Evolutionary conservation across 1,284 basidiomycete species (phyloP).

Genomic region (Moesziomyces sp.): DNA sequence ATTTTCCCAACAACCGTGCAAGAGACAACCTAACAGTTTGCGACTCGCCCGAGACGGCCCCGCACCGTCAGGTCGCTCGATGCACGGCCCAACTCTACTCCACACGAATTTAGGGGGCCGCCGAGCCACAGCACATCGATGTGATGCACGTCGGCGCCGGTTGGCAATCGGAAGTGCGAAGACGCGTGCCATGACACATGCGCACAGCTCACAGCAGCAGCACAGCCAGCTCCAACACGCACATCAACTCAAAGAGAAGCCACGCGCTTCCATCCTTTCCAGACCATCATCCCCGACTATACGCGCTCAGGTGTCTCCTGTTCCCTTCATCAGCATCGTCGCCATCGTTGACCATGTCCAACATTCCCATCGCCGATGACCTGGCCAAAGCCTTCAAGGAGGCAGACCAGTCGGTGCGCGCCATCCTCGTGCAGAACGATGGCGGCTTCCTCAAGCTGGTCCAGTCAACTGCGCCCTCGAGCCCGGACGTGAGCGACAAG

Average conservation of each 20-base stretch:
- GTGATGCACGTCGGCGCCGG: too few species aligned
- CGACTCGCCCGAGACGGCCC: background rate
- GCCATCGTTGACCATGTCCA: constrained; percentile 24
- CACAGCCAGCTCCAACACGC: background rate
- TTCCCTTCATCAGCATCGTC: background rate
- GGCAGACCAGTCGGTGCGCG: constrained; percentile 37
- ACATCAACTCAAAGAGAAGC: background rate
- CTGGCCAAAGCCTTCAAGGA: constrained; percentile 31
- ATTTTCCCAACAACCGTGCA: too few species aligned
- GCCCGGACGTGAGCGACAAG: constrained; percentile 36
- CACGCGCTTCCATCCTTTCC: background rate
- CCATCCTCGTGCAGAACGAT: constrained; percentile 56
- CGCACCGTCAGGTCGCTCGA: background rate
- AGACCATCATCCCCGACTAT: background rate
- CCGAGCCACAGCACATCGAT: background rate
- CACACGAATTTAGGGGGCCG: constrained; percentile 1
- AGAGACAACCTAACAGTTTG: background rate
- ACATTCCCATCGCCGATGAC: constrained; percentile 47
- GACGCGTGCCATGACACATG: background rate
- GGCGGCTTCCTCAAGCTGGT: constrained; percentile 49
- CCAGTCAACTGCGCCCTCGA: constrained; percentile 24
- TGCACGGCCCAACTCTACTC: constrained; percentile 29
- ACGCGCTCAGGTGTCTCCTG: background rate
- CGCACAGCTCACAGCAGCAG: background rate
- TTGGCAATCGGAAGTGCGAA: too few species aligned